Base-by-base conservation (phyloP, 2,329 filamentous ascomycete species). In the Fusarium sp. region DNA sequence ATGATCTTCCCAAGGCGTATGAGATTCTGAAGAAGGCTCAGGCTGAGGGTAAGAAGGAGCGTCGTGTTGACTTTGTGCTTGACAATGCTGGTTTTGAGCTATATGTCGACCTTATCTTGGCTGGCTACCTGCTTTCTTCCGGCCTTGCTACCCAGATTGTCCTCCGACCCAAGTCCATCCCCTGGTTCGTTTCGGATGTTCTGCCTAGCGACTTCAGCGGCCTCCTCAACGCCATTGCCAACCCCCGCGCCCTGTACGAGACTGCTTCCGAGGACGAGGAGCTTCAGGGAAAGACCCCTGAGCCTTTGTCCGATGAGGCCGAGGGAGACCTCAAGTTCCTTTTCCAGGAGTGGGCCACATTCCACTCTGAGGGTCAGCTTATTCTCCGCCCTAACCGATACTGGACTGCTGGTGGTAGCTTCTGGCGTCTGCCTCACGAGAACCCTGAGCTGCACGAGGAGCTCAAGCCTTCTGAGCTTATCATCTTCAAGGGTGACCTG, bases 181-280 rank as follows among this genome's bases (percentile, higher is more conserved):
- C 97, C 1, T 99, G 97, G 97, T 99, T 98, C 81, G 97, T 99
- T 57, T 98, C 95, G 1, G 97, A 99, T 79, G 97, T 98, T 4
- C 84, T 98, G 12, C 95, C 96, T 0, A 88, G 86, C 45, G 97
- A 99, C 84, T 98, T 98, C 78, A 88, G 87, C 1, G 91, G 92
- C n/a, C 89, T 98, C 3, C 90, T 99, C 61, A 91, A 90, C 72
- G 94, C 93, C 6, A 88, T 99, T n/a, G 90, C 92, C 8, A 89
- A 91, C 76, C 94, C 97, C 1, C 91, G 92, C 76, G 79, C 84
- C 12, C 98, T 98, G 83, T 98, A 97, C 84, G 90, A 92, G 79
- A 90, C 90, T 0, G 90, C 90, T 0, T 91, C 92, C 0, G 91
- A 95, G 33, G 94, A 95, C 14, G 89, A 91, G 69, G 82, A 85